Evolutionary conservation across 805 yeast species (phyloP).

Genomic region (Yarrowia alimentaria): DNA sequence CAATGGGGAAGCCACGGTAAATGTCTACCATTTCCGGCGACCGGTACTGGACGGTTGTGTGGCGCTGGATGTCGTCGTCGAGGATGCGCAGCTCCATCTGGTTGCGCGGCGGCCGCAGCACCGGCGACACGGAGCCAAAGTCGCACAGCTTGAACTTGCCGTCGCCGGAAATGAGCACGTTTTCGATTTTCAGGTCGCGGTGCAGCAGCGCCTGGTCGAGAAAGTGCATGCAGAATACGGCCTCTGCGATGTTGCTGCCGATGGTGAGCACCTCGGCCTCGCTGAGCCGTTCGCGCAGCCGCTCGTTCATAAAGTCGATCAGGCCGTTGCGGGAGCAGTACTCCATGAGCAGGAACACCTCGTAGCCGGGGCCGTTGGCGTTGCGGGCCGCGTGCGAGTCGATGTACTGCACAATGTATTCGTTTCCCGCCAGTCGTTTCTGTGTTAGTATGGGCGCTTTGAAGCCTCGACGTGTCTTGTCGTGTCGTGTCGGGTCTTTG

Average conservation of each 20-base stretch:
- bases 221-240: constrained; percentile 82
- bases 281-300: constrained; percentile 71
- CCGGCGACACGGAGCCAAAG: constrained; percentile 83
- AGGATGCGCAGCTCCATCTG: constrained; percentile 70
- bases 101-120: constrained; percentile 70
- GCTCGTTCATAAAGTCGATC: constrained; percentile 81
- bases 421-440: constrained; percentile 73
- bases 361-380: constrained; percentile 54
- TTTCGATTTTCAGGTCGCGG: constrained; percentile 91
- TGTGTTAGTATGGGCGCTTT: constrained; percentile 6
- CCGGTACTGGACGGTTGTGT: constrained; percentile 94
- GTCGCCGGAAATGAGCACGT: constrained; percentile 70
- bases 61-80: constrained; percentile 79
- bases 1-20: constrained; percentile 76
- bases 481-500: too few relatives aligned
- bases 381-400: constrained; percentile 92
- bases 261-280: constrained; percentile 78
- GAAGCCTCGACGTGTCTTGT: constrained; percentile 25
- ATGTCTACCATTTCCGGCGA: constrained; percentile 96
- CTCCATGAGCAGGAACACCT: constrained; percentile 90
- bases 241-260: constrained; percentile 76
- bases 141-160: constrained; percentile 82
- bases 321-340: constrained; percentile 83
- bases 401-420: constrained; percentile 81
- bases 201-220: constrained; percentile 69